phyloP scores from a whole-genome alignment of 495 filamentous ascomycete species.

The Hypoxylon crocopeplum region DNA sequence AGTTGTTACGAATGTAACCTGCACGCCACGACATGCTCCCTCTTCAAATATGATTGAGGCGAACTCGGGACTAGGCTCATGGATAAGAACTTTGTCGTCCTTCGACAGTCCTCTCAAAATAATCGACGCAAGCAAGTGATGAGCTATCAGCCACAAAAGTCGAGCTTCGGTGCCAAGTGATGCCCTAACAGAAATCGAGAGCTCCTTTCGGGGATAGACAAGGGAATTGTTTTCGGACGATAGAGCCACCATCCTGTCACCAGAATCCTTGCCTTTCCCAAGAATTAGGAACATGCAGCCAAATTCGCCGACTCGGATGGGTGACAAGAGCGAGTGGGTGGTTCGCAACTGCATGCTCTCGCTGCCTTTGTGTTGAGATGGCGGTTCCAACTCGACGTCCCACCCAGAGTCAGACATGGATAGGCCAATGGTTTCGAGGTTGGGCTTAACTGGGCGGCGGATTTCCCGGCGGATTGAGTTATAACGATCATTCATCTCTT shows the following conservation, averaged over 20 bases:
- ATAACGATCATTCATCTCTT: slow-evolving; percentile 45
- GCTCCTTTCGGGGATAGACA: not conserved
- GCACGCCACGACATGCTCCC: not conserved
- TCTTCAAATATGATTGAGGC: not conserved
- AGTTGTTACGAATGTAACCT: not conserved
- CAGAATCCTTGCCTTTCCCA: not conserved
- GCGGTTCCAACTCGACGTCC: not conserved
- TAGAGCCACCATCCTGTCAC: not conserved
- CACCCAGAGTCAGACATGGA: not conserved
- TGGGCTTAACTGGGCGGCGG: no score
- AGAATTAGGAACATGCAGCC: slow-evolving; percentile 6
- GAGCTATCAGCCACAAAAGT: not conserved
- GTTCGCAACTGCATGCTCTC: not conserved
- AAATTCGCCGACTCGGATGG: not conserved
- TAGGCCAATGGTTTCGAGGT: no score
- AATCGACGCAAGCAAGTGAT: not conserved
- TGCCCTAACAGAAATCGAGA: not conserved
- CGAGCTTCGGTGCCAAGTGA: not conserved
- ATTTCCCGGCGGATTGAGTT: slow-evolving; percentile 44
- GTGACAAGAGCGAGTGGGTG: not conserved
- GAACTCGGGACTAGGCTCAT: not conserved
- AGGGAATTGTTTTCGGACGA: not conserved
- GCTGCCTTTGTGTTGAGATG: not conserved
- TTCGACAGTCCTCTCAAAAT: not conserved
- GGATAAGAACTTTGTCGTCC: not conserved